Conservation (phyloP, 2,329 filamentous ascomycete genomes). For the Clonostachys rosea region DNA sequence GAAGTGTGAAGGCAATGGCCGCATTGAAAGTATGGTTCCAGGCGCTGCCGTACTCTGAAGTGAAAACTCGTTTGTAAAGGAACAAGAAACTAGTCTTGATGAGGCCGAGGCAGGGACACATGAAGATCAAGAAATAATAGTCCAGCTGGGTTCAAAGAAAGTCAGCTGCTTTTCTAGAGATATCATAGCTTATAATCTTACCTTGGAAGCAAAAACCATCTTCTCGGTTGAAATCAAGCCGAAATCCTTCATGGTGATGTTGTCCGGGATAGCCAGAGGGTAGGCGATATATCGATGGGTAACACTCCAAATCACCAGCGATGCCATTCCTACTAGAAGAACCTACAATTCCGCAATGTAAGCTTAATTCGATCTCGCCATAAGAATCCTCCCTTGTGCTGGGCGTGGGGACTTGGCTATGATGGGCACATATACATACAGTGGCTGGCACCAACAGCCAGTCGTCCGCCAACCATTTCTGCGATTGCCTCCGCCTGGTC, state of each 20-base stretch:
- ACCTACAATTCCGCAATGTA: no score
- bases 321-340: background rate
- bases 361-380: no score
- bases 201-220: background rate
- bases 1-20: background rate
- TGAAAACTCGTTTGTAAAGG: background rate
- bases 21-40: background rate
- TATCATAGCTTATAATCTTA: no score
- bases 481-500: background rate
- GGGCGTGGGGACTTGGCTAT: no score
- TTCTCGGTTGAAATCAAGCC: no score
- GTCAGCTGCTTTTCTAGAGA: no score
- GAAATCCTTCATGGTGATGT: no score
- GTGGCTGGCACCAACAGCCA: constrained; percentile 1
- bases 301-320: no score
- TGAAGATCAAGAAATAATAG: background rate
- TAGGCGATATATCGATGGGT: no score
- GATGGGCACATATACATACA: background rate
- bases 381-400: no score
- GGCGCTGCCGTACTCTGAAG: background rate
- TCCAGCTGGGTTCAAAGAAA: background rate
- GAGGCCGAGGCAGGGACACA: background rate
- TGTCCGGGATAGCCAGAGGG: no score
- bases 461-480: background rate
- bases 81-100: background rate